These are phyloP conservation scores for Xanthoceras sorbifolium DNA, from an alignment of 345 rosid genomes.

Conservation along the genomic window DNA sequence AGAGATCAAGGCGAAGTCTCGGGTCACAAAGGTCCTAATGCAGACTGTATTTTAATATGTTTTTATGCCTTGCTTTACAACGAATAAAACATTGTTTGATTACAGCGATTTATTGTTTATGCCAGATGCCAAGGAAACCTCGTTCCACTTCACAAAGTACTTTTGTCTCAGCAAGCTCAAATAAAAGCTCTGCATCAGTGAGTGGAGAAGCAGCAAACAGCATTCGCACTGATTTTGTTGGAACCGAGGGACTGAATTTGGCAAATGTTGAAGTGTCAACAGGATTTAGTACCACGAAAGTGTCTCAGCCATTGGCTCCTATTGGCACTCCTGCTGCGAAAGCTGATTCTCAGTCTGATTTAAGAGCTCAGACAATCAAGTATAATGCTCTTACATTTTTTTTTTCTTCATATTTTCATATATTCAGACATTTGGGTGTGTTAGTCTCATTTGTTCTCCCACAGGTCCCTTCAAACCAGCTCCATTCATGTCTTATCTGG, in stretches of 20 bases:
- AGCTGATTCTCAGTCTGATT: constrained; percentile 55
- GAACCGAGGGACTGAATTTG: constrained; percentile 39
- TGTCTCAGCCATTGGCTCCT: constrained; percentile 68
- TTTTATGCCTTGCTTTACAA: constrained; percentile 9
- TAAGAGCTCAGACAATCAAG: constrained; percentile 56
- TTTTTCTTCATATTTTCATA: too few relatives aligned
- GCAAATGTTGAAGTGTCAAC: constrained; percentile 42
- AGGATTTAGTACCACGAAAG: constrained; percentile 37
- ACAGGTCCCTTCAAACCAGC: constrained; percentile 57
- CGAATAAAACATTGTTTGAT: constrained; percentile 9
- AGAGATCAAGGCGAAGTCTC: constrained; percentile 87
- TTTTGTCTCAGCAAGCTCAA: constrained; percentile 37
- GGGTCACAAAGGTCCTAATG: constrained; percentile 67
- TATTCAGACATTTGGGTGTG: constrained; percentile 8
- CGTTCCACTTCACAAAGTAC: constrained; percentile 48
- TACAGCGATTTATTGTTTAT: constrained; percentile 29
- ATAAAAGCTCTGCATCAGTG: constrained; percentile 42
- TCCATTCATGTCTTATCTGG: constrained; percentile 38
- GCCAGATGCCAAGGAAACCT: constrained; percentile 61
- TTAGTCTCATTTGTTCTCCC: constrained; percentile 24
- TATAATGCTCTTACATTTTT: constrained; percentile 26
- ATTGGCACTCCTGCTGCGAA: constrained; percentile 74
- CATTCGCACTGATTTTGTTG: constrained; percentile 36
- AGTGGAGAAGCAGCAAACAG: constrained; percentile 45
- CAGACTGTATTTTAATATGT: constrained; percentile 9